Evolutionary conservation across 768 basidiomycete species (phyloP).

Genomic region (Naganishia antarctica): DNA sequence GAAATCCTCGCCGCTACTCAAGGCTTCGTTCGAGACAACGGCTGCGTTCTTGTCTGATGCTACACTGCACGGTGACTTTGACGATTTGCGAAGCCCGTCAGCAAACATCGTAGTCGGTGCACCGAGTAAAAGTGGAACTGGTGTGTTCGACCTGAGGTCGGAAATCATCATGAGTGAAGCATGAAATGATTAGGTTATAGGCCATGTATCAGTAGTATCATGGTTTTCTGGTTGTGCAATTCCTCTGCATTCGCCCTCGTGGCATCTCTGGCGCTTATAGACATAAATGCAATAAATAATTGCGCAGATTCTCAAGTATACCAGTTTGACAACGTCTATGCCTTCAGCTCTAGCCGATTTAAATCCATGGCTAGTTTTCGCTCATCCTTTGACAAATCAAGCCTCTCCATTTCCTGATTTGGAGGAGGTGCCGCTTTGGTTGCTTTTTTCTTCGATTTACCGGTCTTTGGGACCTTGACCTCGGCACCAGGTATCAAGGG

Average conservation of each 20-base stretch:
- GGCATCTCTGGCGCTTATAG: not conserved
- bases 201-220: not conserved
- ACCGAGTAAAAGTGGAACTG: conserved; percentile 86
- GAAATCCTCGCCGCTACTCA: conserved; percentile 90
- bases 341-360: not conserved
- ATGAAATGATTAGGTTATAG: not conserved
- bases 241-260: not conserved
- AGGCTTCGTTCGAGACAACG: conserved; percentile 96
- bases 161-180: conserved; percentile 17
- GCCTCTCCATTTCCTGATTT: not conserved
- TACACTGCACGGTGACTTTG: conserved; percentile 89
- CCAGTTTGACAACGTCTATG: not conserved
- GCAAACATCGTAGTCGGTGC: conserved; percentile 86
- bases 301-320: too few species aligned
- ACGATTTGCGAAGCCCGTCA: conserved; percentile 82
- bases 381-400: not conserved
- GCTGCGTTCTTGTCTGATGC: conserved; percentile 90
- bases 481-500: conserved; percentile 22
- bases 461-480: conserved; percentile 8
- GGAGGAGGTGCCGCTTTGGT: conserved; percentile 11
- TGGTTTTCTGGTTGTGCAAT: conserved; percentile 12
- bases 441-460: conserved; percentile 34
- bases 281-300: not conserved
- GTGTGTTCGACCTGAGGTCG: conserved; percentile 70
- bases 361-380: not conserved